Evolutionary conservation across 1,284 basidiomycete species (phyloP), one percentile per base, ranked within the genome.

Genomic region (Cutaneotrichosporon daszewskae): DNA sequence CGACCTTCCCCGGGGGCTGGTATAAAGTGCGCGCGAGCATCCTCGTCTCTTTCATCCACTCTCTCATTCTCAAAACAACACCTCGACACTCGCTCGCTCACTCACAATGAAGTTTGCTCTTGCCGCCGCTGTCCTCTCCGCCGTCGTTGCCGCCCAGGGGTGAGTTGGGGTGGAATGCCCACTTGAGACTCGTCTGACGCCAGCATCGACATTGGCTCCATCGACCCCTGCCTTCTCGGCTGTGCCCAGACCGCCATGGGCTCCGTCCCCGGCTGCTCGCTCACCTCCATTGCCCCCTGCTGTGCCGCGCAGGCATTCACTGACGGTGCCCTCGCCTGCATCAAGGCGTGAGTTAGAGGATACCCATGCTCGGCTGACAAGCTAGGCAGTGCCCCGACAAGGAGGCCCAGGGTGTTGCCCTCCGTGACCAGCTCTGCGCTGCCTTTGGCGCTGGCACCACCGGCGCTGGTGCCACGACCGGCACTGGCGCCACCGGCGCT

Each of bases 61-160:
- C 24, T 39, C 25, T 35, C 33, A 13, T 28, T 17, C 32, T 35
- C 20, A 13, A 19, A 11, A 23, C 35, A 12, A 7, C 27, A 23
- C 31, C 22, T 25, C 20, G 11, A n/a, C 7, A 27, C 18, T n/a
- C 12, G 28, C 20, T 28, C 26, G 24, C 23, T 25, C 22, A 20
- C 14, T 18, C 27, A 45, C 35, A 40, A 47, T 47, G 45, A 47
- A 47, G 45, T 36, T 17, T 31, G 31, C 33, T 40, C 28, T 26
- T 31, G 35, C 34, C 25, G 38, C 29, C 34, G 35, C 34, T 31
- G 34, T 29, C 25, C 39, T 37, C 40, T 34, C 34, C 18, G 14
- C 39, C 22, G 38, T 36, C 35, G 45, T 36, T 19, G 27, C 31
- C 25, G 45, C 45, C 35, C 45, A 47, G 45, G 32, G 32, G 40